Evolutionary conservation across 1,284 basidiomycete species (phyloP), one percentile per base, ranked within the genome.

Genomic region (Apiotrichum sp.): DNA sequence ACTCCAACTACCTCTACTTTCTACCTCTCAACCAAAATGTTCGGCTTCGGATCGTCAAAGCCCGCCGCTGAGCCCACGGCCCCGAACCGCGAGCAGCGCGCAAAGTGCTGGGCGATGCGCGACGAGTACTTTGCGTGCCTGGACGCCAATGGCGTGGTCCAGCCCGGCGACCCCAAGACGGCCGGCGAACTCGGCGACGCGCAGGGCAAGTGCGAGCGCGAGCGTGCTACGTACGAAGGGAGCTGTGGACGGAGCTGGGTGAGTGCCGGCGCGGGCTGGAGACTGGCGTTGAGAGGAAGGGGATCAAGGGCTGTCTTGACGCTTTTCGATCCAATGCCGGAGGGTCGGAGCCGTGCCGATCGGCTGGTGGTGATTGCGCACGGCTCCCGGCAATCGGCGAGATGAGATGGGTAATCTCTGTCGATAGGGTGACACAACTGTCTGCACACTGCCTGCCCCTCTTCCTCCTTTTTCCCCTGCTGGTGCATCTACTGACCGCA

Each of bases 161-260:
- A 68, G n/a, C 69, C 72, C n/a, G 55, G 54, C 41, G 70, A 71
- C 10, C 67, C 66, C 33, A 67, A 73, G 47, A 48, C 52, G 6
- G 62, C 55, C n/a, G 68, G 67, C 34, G 68, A 72, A 46, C 52
- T 57, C 11, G 62, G 55, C 16, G 62, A 55, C 38, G 59, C 51
- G 16, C 32, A 46, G 16, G 65, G 67, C 7, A 51, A 62, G 11
- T 79, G 78, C 59, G 62, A 52, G 22, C 55, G 34, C 7, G 70
- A 75, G 60, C 65, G 69, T 53, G 65, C 58, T 44, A 58, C 38
- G 34, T 79, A 78, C 53, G 68, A 73, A 56, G 55, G 58, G 34
- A 63, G 65, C 58, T 78, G 77, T 65, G 72, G 72, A 0, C 71
- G 69, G 58, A 75, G 72, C 60, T 78, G 77, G 77, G 77, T 79